Evolutionary conservation across 768 basidiomycete genomes (phyloP), one percentile per base, ranked within the genome.

Genomic region (Flagelloscypha sp.): DNA sequence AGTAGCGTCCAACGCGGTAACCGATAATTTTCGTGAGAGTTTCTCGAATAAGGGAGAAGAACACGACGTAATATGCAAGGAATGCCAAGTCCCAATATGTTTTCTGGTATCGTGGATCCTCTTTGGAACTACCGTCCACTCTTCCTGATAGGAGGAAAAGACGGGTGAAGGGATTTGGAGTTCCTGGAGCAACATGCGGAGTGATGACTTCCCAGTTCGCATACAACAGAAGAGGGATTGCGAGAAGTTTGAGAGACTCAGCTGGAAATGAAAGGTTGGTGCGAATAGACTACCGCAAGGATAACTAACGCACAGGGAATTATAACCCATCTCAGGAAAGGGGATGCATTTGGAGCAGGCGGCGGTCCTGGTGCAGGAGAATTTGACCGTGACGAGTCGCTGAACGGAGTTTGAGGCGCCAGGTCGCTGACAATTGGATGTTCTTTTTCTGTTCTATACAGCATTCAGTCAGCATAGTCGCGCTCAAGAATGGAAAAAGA

Each of bases 1-100:
- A 77, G 40, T 68, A 65, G 22, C 63, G 69, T 0, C 83, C 92
- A 24, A 90, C 44, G 2, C 84, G 85, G 16, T 64, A 62, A 28
- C 78, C 75, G 8, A 88, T 23, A 37, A 72, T 73, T 49, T 84
- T 45, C 12, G 80, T 74, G 54, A 89, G 52, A 28, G 66, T 49
- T 58, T 97, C 90, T 20, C 94, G 79, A 27, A 92, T 46, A 53
- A 90, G 84, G 2, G 89, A 93, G 63, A 83, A 98, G 48, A 94
- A 77, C 33, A 98, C 62, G 56, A 97, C 66, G 51, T 93, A 66
- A 58, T 87, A 93, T 3, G 69, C 68, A 30, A 97, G 47, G 60
- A 99, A 99, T 11, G 70, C 50, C 7, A 90, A 43, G 52, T 98
- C 94, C 40, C 73, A 58, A 46, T 68, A 83, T 11, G 72, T 73